Conservation (phyloP, 768 basidiomycete species). For the Boletus fagicola region DNA sequence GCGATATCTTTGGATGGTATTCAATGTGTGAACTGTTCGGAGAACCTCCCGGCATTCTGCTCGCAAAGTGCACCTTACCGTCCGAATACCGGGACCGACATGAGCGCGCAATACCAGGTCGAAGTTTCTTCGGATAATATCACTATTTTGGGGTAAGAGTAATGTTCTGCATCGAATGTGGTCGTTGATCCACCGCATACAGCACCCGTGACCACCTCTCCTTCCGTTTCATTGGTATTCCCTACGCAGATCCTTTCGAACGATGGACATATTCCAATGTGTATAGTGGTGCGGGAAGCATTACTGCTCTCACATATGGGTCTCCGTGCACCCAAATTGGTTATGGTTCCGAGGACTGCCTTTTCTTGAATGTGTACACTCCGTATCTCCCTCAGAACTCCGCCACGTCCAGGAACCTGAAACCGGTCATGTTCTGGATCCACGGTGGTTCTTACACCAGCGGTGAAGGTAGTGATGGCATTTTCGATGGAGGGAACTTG, state of each 20-base stretch:
- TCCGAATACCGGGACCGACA: conserved; percentile 5
- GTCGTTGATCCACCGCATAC: neutral
- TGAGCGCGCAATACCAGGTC: conserved; percentile 6
- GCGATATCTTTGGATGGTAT: conserved; percentile 9
- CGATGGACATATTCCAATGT: conserved; percentile 44
- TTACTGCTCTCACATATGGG: conserved; percentile 35
- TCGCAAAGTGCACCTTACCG: neutral
- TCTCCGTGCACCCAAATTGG: conserved; percentile 34
- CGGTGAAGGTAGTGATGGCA: too few relatives aligned
- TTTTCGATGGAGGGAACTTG: too few relatives aligned
- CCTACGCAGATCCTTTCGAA: conserved; percentile 41
- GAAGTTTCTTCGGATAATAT: conserved; percentile 8
- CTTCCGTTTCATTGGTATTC: conserved; percentile 53
- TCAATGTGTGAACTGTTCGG: neutral
- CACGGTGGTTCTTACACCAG: too few relatives aligned
- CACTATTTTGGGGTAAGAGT: conserved; percentile 5
- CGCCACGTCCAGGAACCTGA: too few relatives aligned
- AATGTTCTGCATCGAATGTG: neutral
- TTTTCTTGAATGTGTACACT: conserved; percentile 49
- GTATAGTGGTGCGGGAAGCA: conserved; percentile 22
- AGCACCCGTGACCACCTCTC: conserved; percentile 47
- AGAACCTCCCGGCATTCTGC: neutral
- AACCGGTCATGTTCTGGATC: too few relatives aligned
- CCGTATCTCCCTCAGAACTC: conserved; percentile 34
- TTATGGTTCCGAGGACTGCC: conserved; percentile 41